Percentiles rank a stretch among this genome's conserved stretches.
Conservation (phyloP, 73 alveolate genomes). For the Uronychia binucleata region DNA sequence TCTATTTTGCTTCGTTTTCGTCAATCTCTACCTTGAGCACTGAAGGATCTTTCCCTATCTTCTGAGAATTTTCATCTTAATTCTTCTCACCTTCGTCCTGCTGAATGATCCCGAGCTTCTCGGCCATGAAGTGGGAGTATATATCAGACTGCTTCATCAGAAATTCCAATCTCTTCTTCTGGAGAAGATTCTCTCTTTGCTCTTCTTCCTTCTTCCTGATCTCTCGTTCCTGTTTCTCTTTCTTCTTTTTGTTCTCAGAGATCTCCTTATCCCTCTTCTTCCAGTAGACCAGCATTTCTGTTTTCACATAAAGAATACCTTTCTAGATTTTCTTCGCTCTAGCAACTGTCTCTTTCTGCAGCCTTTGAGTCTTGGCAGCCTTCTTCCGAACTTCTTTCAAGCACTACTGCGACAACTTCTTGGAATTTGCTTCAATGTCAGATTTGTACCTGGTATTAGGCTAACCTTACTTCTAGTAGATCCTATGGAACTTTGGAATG, state of each 20-base stretch:
- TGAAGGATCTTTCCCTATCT: slow-evolving; percentile 26
- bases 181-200: slow-evolving; percentile 91
- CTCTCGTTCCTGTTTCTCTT: slow-evolving; percentile 95
- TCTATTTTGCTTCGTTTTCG: slow-evolving; percentile 89
- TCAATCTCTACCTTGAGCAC: slow-evolving; percentile 76
- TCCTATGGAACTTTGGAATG: slow-evolving; percentile 83
- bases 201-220: slow-evolving; percentile 95
- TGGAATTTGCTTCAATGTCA: slow-evolving; percentile 88
- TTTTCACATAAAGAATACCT: neutral
- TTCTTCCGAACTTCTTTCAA: slow-evolving; percentile 94
- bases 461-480: slow-evolving; percentile 62
- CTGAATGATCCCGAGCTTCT: slow-evolving; percentile 94
- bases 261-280: slow-evolving; percentile 97
- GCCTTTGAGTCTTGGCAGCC: slow-evolving; percentile 86
- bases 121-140: slow-evolving; percentile 97
- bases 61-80: slow-evolving; percentile 48
- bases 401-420: slow-evolving; percentile 80
- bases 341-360: slow-evolving; percentile 81
- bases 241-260: slow-evolving; percentile 93
- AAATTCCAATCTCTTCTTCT: slow-evolving; percentile 96
- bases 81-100: slow-evolving; percentile 62
- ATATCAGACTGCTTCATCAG: slow-evolving; percentile 96
- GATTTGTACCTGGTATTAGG: slow-evolving; percentile 35
- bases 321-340: slow-evolving; percentile 93
- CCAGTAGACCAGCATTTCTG: slow-evolving; percentile 93